Evolutionary conservation across 2,329 filamentous ascomycete genomes (phyloP).

Genomic region (Dendrostoma leiphaemia): DNA sequence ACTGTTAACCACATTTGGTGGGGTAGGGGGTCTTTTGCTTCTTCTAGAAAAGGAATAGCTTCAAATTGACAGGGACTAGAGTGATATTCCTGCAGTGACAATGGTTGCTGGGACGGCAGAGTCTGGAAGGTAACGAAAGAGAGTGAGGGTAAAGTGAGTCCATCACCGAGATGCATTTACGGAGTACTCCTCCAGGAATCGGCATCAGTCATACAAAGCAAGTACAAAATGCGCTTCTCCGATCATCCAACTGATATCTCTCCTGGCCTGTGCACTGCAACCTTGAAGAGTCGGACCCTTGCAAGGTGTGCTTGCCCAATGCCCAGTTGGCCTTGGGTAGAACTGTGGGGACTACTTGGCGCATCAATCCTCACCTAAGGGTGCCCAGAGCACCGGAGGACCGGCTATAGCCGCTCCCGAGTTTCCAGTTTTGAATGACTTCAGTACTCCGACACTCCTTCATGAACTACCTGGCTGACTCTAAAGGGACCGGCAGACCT

Average conservation of each 20-base stretch:
- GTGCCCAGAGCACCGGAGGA: no score
- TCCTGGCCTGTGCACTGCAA: neutral
- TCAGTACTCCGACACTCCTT: no score
- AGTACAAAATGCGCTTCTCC: neutral
- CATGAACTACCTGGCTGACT: no score
- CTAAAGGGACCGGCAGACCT: no score
- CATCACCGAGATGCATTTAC: neutral
- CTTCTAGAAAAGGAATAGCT: neutral
- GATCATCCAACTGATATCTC: neutral
- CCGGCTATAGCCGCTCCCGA: no score
- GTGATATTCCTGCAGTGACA: neutral
- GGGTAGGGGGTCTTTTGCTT: neutral
- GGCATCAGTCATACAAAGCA: no score
- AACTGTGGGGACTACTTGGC: neutral
- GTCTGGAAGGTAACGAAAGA: neutral
- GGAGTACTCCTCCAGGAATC: neutral
- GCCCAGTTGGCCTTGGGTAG: no score
- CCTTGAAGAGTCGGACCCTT: neutral
- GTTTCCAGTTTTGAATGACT: no score
- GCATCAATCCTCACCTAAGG: no score
- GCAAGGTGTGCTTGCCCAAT: neutral
- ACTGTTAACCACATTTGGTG: constrained; percentile 13
- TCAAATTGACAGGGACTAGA: neutral
- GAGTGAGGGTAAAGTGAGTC: neutral
- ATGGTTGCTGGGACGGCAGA: neutral